phyloP scores from a whole-genome alignment of 148 eudicot genomes.

The Salicornia ramosissima region DNA sequence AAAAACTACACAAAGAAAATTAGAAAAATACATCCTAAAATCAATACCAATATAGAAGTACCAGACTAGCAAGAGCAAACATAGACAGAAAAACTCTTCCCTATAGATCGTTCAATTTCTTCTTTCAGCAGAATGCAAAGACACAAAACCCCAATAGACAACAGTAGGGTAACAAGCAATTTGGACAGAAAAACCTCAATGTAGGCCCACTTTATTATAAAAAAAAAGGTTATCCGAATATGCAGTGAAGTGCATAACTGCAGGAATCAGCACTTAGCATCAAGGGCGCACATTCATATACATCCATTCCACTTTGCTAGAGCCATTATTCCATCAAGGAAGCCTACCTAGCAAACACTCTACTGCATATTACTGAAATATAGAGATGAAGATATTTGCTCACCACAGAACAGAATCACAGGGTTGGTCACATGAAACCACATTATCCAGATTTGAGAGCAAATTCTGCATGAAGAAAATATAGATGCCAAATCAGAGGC shows the following conservation, averaged over 20 bases:
- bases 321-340: conserved; percentile 3
- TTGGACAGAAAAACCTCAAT: not conserved
- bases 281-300: not conserved
- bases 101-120: not conserved
- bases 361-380: conserved; percentile 11
- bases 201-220: too few species aligned
- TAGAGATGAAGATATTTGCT: conserved; percentile 29
- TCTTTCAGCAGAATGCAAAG: not conserved
- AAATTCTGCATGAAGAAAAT: conserved; percentile 52
- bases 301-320: not conserved
- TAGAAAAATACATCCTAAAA: not conserved
- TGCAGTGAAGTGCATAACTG: not conserved
- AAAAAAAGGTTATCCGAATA: not conserved
- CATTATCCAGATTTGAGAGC: conserved; percentile 59
- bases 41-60: not conserved
- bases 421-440: conserved; percentile 73
- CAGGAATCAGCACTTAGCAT: conserved; percentile 4
- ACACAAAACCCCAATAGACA: not conserved
- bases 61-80: not conserved
- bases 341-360: not conserved
- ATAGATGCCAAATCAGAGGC: conserved; percentile 11
- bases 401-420: conserved; percentile 67
- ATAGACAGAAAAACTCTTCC: not conserved
- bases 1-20: not conserved
- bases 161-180: not conserved